These are phyloP conservation scores for Fagus crenata DNA, from an alignment of 306 rosid species.

Conservation along the genomic window DNA sequence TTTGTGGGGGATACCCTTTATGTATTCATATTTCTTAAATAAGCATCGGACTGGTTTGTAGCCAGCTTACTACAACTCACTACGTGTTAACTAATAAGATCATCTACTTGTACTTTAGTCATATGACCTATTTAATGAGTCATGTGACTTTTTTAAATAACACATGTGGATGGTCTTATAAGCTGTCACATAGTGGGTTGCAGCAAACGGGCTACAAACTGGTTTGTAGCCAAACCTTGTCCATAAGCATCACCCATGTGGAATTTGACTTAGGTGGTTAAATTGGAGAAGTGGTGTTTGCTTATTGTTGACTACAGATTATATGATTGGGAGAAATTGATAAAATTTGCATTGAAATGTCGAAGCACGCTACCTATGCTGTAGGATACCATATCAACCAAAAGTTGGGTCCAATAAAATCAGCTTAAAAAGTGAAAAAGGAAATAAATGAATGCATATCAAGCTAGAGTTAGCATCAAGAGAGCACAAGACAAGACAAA, in stretches of 20 bases:
- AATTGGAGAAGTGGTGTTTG: not conserved
- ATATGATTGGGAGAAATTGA: not conserved
- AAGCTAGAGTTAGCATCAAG: not conserved
- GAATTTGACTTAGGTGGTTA: not conserved
- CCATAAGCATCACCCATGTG: not conserved
- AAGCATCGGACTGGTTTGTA: not conserved
- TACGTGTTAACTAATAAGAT: no score
- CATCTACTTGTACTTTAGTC: no score
- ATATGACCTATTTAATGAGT: no score
- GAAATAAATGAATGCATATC: not conserved
- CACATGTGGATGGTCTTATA: no score
- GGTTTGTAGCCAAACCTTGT: no score
- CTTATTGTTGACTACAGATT: not conserved
- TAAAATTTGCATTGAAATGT: not conserved
- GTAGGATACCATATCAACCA: not conserved
- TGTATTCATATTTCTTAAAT: not conserved
- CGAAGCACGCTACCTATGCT: not conserved
- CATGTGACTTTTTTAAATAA: no score
- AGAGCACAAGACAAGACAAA: not conserved
- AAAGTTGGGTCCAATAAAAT: not conserved
- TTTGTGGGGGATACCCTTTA: not conserved
- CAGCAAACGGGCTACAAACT: no score
- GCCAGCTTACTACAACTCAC: no score
- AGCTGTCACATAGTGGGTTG: no score
- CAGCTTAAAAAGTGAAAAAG: not conserved